These are phyloP conservation scores for Meyerozyma carpophila DNA, from an alignment of 1,139 yeast species.

Conservation along the genomic window DNA sequence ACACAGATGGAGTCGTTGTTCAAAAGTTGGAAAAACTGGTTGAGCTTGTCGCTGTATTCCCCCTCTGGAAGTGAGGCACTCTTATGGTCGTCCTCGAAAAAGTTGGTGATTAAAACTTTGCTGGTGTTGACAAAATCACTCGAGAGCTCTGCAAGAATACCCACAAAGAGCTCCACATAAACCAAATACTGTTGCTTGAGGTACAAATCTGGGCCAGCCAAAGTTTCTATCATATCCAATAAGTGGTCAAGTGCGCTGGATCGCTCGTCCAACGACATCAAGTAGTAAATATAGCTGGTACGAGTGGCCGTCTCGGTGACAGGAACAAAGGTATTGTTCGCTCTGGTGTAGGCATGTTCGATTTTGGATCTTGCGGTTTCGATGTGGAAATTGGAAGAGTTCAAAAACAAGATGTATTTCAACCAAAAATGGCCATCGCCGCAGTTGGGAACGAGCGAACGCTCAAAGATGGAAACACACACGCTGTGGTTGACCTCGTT, in stretches of 20 bases:
- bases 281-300: constrained; percentile 34
- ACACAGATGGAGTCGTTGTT: constrained; percentile 30
- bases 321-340: constrained; percentile 44
- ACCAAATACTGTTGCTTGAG: constrained; percentile 21
- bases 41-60: constrained; percentile 1
- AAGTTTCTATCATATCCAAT: constrained; percentile 22
- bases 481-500: background rate
- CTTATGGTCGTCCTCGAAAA: constrained; percentile 11
- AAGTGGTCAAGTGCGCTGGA: constrained; percentile 23
- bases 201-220: constrained; percentile 18
- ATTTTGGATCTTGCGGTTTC: constrained; percentile 19
- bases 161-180: constrained; percentile 15
- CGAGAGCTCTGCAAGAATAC: constrained; percentile 13
- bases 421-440: constrained; percentile 50
- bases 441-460: constrained; percentile 58
- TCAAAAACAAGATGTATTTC: constrained; percentile 44
- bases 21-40: constrained; percentile 9
- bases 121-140: constrained; percentile 7
- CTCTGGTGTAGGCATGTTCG: constrained; percentile 32
- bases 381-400: constrained; percentile 7
- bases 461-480: constrained; percentile 43
- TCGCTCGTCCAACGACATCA: constrained; percentile 16
- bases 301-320: constrained; percentile 31
- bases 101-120: constrained; percentile 16
- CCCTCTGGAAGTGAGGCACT: constrained; percentile 2